Percentiles rank a stretch among this genome's conserved stretches.
phyloP scores from a whole-genome alignment of 2,329 filamentous ascomycete genomes.

The Cercospora brassicicola region DNA sequence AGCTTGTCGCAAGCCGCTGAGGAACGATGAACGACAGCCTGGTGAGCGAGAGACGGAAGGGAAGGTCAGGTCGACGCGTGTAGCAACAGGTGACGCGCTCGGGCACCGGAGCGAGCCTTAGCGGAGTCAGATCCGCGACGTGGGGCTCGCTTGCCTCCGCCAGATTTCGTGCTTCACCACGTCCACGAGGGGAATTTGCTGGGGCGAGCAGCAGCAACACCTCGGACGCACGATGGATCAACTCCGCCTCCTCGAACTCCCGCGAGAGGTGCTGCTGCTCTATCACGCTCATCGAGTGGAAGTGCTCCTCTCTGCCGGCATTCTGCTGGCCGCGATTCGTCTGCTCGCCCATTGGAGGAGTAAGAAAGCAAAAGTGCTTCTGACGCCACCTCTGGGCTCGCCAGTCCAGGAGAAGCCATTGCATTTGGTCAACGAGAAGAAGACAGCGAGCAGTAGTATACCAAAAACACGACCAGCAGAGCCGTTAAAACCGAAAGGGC shows the following conservation, averaged over 20 bases:
- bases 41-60: not conserved
- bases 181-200: not conserved
- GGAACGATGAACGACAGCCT: not conserved
- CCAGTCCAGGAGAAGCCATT: conserved; percentile 28
- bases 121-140: not conserved
- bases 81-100: conserved; percentile 2
- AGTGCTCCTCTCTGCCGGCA: conserved; percentile 34
- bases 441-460: not conserved
- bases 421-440: not conserved
- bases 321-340: conserved; percentile 34
- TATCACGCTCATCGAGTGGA: conserved; percentile 38
- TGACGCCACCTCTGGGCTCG: conserved; percentile 29
- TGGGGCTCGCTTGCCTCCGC: not conserved
- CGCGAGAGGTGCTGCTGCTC: conserved; percentile 35
- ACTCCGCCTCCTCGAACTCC: conserved; percentile 25
- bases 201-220: not conserved
- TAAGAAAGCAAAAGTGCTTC: conserved; percentile 23
- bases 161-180: not conserved
- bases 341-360: conserved; percentile 32
- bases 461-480: not conserved
- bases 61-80: not conserved
- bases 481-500: conserved; percentile 24
- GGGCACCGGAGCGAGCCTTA: not conserved
- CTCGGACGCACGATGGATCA: conserved; percentile 20
- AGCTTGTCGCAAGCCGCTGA: not conserved